Base-by-base conservation (phyloP, 805 yeast species). In the Schwanniomyces vanrijiae region DNA sequence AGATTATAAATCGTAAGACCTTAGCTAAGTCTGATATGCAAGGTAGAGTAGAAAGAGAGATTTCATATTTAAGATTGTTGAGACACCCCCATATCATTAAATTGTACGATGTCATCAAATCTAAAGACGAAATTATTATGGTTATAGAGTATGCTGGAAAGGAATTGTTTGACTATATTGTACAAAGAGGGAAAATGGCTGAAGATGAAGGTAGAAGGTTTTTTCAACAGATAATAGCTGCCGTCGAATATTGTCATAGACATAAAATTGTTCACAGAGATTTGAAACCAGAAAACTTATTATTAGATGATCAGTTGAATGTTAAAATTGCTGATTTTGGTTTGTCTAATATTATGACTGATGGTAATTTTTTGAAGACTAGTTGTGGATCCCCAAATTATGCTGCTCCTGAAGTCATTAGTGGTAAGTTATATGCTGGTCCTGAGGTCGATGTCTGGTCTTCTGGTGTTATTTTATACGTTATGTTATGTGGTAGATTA, bases 401-500 rank as follows among this genome's bases (percentile, higher is more conserved):
- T 66, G 97, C 98, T 5, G 97, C 98, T 0, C 98, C 98, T 1
- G 98, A 91, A 68, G 97, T 91, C 24, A 91, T 91, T 48, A 83
- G 91, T 51, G 97, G 97, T 29, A 90, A 92, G 64, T 76, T 92
- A 45, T 92, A 91, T 58, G 98, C 97, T 2, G 98, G 98, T 8
- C 97, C 98, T 2, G 97, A 92, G 68, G 97, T 92, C 41, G 98
- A 91, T 66, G 97, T 91, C 46, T 91, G 98, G 98, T 87, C 96
- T 0, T 88, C 96, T 61, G 98, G 98, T 59, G 97, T 92, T 34
- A 90, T 92, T 41, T 73, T 91, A 45, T 92, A 91, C 58, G 98
- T 91, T 45, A 91, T 91, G 97, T 76, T 92, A 44, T 91, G 97
- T 68, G 97, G 98, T 34, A 77, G 97, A 57, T 77, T 91, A 58